Base-by-base conservation (phyloP, 2,329 filamentous ascomycete genomes). In the Curvularia sp. region DNA sequence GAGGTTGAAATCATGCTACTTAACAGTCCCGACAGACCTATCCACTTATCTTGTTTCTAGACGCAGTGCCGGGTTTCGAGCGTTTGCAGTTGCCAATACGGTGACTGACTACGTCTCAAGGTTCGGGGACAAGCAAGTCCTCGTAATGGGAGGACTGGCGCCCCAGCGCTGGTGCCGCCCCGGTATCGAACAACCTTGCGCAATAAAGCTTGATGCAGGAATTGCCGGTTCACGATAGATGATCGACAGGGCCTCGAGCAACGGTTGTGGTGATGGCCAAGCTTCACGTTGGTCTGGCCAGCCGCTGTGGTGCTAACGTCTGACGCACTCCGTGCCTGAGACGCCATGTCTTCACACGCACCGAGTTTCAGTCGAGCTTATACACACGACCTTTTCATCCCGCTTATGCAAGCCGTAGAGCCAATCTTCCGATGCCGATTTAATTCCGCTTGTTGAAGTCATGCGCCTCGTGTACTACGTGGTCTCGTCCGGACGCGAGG, bases 261-360 rank as follows among this genome's bases (percentile, higher is more conserved):
- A 48, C 22, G 26, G 50, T 60, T 65, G 61, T 71, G 60, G 57
- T 56, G 66, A 60, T 28, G 52, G 51, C 44, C 30, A 55, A 68
- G 75, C 76, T 65, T 77, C 74, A 77, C 63, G 53, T 67, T 57
- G 63, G 75, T 75, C 67, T 75, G 74, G 74, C 62, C 65, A 71
- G 66, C 61, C 66, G 69, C 72, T 59, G 61, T 60, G 63, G 55
- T 64, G 57, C 56, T 66, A 61, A 62, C 58, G 61, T 65, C 65
- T 77, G 74, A 75, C 64, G 77, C 75, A 67, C 63, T 62, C 65
- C 52, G 53, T 69, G 74, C 69, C 58, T 57, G 66, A 71, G 67
- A 57, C 55, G 61, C 59, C 53, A 20, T 58, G 57, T 38, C 60
- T 64, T 71, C 69, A 70, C 51, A 75, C 72, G 39, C 49, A 64